phyloP scores from a whole-genome alignment of 2,329 filamentous ascomycete genomes.

The Lecanicillium sp. region DNA sequence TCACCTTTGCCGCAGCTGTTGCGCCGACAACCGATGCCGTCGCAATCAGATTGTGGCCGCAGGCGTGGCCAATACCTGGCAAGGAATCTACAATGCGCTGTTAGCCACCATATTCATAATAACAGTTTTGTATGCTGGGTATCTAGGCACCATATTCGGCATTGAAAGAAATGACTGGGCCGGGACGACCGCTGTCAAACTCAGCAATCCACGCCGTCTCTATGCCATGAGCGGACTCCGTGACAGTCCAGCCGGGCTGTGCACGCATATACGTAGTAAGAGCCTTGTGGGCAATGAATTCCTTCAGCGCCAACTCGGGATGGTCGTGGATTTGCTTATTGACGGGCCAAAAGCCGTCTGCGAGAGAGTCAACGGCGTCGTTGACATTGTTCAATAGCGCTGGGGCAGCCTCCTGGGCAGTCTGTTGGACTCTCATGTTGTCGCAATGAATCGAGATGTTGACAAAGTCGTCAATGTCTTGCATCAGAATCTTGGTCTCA shows the following conservation, averaged over 20 bases:
- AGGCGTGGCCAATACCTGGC: slow-evolving; percentile 43
- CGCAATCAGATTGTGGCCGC: slow-evolving; percentile 48
- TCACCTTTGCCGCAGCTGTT: slow-evolving; percentile 36
- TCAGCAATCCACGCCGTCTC: slow-evolving; percentile 36
- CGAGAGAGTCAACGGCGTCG: slow-evolving; percentile 10
- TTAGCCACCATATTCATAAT: slow-evolving; percentile 33
- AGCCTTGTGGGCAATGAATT: slow-evolving; percentile 31
- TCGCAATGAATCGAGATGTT: too few species aligned
- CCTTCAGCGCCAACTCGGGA: slow-evolving; percentile 33
- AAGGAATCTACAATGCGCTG: slow-evolving; percentile 40
- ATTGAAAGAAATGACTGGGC: slow-evolving; percentile 33
- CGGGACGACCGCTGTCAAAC: slow-evolving; percentile 26
- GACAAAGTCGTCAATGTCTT: too few species aligned
- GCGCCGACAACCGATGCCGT: slow-evolving; percentile 38
- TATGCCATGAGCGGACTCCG: slow-evolving; percentile 30
- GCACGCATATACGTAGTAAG: slow-evolving; percentile 28
- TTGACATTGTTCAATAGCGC: slow-evolving; percentile 36
- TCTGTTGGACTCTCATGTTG: too few species aligned
- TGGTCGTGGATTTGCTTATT: slow-evolving; percentile 35
- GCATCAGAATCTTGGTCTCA: too few species aligned
- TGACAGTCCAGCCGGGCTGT: slow-evolving; percentile 29
- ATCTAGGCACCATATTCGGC: slow-evolving; percentile 25
- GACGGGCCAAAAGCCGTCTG: slow-evolving; percentile 22
- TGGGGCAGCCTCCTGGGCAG: slow-evolving; percentile 14
- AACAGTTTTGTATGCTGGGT: slow-evolving; percentile 37